Percentiles rank a stretch among this genome's conserved stretches.
Conservation (phyloP, 2,329 filamentous ascomycete species). For the Sordariomycetes sp. region DNA sequence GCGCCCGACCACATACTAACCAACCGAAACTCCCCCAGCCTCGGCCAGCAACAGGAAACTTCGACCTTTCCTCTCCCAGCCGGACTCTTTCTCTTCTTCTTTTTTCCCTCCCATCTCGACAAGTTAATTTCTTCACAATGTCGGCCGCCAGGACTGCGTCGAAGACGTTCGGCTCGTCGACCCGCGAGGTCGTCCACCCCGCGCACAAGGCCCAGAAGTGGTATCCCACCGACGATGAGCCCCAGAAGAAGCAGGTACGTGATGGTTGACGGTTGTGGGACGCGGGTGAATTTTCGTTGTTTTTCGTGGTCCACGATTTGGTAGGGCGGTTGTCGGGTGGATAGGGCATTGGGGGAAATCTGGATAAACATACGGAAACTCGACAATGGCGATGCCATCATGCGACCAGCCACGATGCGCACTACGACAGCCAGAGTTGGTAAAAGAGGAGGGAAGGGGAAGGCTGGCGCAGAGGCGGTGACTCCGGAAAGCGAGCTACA, state of each 20-base stretch:
- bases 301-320: background rate
- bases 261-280: background rate
- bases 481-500: background rate
- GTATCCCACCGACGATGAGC: constrained; percentile 92
- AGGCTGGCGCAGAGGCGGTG: background rate
- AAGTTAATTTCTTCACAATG: constrained; percentile 28
- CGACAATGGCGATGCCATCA: background rate
- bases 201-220: constrained; percentile 95
- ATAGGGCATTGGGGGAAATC: background rate
- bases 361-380: background rate
- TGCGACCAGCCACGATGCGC: background rate
- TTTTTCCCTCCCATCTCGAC: constrained; percentile 10
- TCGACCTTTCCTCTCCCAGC: constrained; percentile 4
- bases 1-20: constrained; percentile 2
- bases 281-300: background rate
- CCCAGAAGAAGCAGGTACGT: constrained; percentile 89
- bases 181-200: constrained; percentile 76
- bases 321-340: background rate
- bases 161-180: constrained; percentile 97
- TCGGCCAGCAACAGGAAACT: constrained; percentile 1
- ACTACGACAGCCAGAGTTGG: background rate
- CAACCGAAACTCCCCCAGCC: constrained; percentile 2
- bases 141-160: constrained; percentile 45
- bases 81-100: background rate
- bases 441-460: background rate